These are phyloP conservation scores for Monilinia fructigena DNA, from an alignment of 2,329 filamentous ascomycete genomes.

Conservation along the genomic window DNA sequence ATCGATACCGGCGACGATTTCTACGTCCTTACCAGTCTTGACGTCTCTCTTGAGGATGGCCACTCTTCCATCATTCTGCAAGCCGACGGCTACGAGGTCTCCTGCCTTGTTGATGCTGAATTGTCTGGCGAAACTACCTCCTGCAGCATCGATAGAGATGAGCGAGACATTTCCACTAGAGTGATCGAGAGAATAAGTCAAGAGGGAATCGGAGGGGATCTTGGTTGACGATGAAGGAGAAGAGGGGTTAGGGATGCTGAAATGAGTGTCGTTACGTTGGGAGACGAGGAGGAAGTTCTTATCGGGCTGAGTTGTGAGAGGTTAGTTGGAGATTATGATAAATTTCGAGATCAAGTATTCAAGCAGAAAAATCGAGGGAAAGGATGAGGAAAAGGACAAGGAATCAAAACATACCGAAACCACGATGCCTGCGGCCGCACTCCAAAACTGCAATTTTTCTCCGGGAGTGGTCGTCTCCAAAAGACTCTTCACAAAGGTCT, in stretches of 20 bases:
- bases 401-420: neutral
- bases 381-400: neutral
- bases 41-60: constrained; percentile 46
- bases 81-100: constrained; percentile 47
- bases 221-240: constrained; percentile 44
- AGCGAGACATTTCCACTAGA: constrained; percentile 48
- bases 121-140: constrained; percentile 48
- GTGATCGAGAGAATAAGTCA: constrained; percentile 57
- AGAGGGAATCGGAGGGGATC: constrained; percentile 61
- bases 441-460: neutral
- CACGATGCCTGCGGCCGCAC: neutral
- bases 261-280: constrained; percentile 61
- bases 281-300: constrained; percentile 64
- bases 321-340: neutral
- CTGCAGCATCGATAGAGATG: constrained; percentile 46
- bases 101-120: constrained; percentile 49
- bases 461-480: constrained; percentile 1
- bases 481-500: neutral
- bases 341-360: no score
- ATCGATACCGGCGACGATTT: constrained; percentile 33
- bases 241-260: constrained; percentile 51
- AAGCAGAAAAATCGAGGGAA: neutral
- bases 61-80: constrained; percentile 45
- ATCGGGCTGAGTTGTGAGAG: constrained; percentile 48
- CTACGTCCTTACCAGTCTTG: constrained; percentile 41